Percentiles rank a stretch among this genome's conserved stretches.
These are phyloP conservation scores for Alliaria petiolata DNA, from an alignment of 345 rosid genomes.

Conservation along the genomic window DNA sequence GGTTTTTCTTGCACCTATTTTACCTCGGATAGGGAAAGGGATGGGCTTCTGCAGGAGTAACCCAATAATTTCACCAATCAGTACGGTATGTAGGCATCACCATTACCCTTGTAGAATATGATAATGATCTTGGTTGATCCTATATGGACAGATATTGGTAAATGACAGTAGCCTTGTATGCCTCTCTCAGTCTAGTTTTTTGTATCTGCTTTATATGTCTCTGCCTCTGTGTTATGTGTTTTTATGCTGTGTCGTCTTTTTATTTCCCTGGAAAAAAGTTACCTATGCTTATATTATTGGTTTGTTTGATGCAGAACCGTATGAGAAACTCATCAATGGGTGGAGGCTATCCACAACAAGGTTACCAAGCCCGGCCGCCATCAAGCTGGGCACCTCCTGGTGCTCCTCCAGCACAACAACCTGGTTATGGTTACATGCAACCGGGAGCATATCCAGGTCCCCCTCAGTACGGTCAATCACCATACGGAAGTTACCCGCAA, in stretches of 20 bases:
- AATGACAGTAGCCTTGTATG: constrained; percentile 34
- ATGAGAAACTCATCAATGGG: constrained; percentile 71
- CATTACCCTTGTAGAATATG: constrained; percentile 51
- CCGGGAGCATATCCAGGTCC: constrained; percentile 84
- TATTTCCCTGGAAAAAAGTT: neutral
- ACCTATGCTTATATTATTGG: constrained; percentile 32
- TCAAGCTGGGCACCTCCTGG: constrained; percentile 78
- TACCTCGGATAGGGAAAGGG: constrained; percentile 93
- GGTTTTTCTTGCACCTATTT: constrained; percentile 66
- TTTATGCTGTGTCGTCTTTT: neutral
- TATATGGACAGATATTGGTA: constrained; percentile 36
- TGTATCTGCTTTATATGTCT: constrained; percentile 14
- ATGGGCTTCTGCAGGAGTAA: constrained; percentile 99
- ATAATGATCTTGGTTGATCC: constrained; percentile 52
- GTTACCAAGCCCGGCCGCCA: constrained; percentile 83
- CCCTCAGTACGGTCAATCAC: constrained; percentile 72
- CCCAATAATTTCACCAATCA: constrained; percentile 75
- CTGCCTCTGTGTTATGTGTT: constrained; percentile 29
- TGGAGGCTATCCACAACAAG: constrained; percentile 89
- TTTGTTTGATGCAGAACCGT: constrained; percentile 71
- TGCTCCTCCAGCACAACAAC: constrained; percentile 66
- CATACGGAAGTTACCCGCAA: constrained; percentile 76
- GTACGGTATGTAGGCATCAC: constrained; percentile 99
- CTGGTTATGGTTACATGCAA: constrained; percentile 86
- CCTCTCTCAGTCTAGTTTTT: constrained; percentile 34